Conservation (phyloP, 2,329 filamentous ascomycete species). For the Alternaria dauci region DNA sequence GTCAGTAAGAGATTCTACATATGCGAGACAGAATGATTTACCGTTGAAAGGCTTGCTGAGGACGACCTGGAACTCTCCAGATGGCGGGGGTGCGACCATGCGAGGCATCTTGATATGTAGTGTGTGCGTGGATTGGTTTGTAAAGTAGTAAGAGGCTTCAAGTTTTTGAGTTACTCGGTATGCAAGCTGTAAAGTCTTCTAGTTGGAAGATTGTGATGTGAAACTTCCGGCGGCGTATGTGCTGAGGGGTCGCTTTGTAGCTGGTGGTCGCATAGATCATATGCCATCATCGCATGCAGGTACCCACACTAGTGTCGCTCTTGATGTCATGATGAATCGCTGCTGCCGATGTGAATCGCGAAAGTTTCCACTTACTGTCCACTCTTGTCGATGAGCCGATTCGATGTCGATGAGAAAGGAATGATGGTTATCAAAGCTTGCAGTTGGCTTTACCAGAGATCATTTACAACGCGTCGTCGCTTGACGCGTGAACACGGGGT, state of each 20-base stretch:
- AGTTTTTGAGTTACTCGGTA: neutral
- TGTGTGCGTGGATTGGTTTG: neutral
- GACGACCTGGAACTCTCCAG: slow-evolving; percentile 77
- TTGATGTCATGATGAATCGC: slow-evolving; percentile 23
- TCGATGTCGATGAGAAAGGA: neutral
- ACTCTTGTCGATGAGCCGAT: neutral
- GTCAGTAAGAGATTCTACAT: slow-evolving; percentile 17
- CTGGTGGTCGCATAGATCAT: neutral
- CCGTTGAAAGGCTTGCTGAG: slow-evolving; percentile 39
- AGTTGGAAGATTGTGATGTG: neutral
- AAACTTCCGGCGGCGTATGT: neutral
- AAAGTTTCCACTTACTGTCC: neutral
- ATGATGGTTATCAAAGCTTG: neutral
- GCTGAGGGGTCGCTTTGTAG: neutral
- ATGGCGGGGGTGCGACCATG: slow-evolving; percentile 75
- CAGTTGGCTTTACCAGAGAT: neutral
- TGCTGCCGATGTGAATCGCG: slow-evolving; percentile 5
- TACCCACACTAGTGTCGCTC: slow-evolving; percentile 12
- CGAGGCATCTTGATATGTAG: slow-evolving; percentile 31
- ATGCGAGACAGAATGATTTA: slow-evolving; percentile 14
- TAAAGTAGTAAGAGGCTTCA: neutral
- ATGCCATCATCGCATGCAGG: slow-evolving; percentile 14
- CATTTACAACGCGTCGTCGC: slow-evolving; percentile 3
- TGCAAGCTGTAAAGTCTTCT: neutral
- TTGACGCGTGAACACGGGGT: slow-evolving; percentile 13